Evolutionary conservation across 1,284 basidiomycete species (phyloP).

Genomic region (Cerrena zonata): DNA sequence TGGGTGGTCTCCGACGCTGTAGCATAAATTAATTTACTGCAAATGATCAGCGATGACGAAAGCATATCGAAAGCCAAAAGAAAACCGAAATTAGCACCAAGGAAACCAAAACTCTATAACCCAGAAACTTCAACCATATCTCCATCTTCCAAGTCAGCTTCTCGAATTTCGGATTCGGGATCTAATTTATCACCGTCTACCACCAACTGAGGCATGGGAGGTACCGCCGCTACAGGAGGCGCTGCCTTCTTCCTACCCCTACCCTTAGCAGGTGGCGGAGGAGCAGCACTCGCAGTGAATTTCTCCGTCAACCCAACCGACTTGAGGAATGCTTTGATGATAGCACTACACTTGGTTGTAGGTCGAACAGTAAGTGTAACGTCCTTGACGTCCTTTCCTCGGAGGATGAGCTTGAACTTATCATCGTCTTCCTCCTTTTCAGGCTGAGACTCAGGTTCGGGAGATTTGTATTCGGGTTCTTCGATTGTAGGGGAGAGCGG

Average conservation of each 20-base stretch:
- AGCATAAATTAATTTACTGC: too few relatives aligned
- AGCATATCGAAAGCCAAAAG: too few relatives aligned
- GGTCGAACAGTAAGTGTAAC: constrained; percentile 63
- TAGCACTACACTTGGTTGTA: constrained; percentile 67
- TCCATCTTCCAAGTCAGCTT: constrained; percentile 68
- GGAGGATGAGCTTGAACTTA: constrained; percentile 59
- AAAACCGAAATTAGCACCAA: too few relatives aligned
- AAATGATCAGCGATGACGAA: too few relatives aligned
- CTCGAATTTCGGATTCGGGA: constrained; percentile 50
- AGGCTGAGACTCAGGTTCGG: constrained; percentile 17
- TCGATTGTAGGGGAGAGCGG: constrained; percentile 16
- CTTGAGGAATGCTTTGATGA: constrained; percentile 66
- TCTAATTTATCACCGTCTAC: constrained; percentile 67
- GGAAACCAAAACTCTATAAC: too few relatives aligned
- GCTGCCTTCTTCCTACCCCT: constrained; percentile 25
- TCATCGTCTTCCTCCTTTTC: constrained; percentile 35
- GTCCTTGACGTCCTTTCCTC: constrained; percentile 49
- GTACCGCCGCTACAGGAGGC: constrained; percentile 16
- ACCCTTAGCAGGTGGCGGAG: constrained; percentile 14
- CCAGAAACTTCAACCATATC: constrained; percentile 70
- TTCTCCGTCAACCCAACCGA: constrained; percentile 52
- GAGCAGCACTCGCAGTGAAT: constrained; percentile 31
- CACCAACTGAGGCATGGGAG: constrained; percentile 41
- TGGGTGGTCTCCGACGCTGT: too few relatives aligned
- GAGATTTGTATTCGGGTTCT: constrained; percentile 18